Evolutionary conservation across 805 yeast species (phyloP).

Genomic region (Starmerella bombi): DNA sequence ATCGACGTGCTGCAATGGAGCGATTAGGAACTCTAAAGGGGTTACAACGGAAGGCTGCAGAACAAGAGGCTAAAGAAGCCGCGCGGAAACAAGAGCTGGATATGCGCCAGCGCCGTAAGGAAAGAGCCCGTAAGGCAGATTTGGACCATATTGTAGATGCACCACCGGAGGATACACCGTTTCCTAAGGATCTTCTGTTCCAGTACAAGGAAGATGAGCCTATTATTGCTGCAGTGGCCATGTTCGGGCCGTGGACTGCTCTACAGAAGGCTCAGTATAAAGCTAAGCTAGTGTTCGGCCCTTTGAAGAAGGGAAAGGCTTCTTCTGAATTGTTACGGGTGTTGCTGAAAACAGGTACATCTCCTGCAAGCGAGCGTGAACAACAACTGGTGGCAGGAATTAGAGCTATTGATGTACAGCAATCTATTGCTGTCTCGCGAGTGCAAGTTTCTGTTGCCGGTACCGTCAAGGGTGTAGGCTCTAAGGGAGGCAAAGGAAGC

Average conservation of each 20-base stretch:
- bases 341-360: conserved; percentile 28
- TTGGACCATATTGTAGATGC: conserved; percentile 31
- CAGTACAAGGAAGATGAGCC: conserved; percentile 34
- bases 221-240: conserved; percentile 56
- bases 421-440: conserved; percentile 14
- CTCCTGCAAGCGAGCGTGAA: conserved; percentile 9
- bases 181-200: conserved; percentile 33
- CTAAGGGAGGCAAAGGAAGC: neutral
- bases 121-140: conserved; percentile 35
- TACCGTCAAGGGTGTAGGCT: neutral
- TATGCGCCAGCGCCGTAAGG: conserved; percentile 28
- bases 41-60: conserved; percentile 29
- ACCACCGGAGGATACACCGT: conserved; percentile 26
- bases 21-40: conserved; percentile 73
- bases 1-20: conserved; percentile 57
- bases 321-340: conserved; percentile 52
- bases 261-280: conserved; percentile 63
- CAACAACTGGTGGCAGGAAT: conserved; percentile 10
- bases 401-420: conserved; percentile 14
- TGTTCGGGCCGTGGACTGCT: conserved; percentile 88
- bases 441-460: conserved; percentile 10
- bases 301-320: conserved; percentile 78
- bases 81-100: conserved; percentile 29
- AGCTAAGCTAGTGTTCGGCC: conserved; percentile 68
- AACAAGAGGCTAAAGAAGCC: conserved; percentile 28